Conservation (phyloP, 2,329 filamentous ascomycete species). For the Aspergillus puulaauensis region DNA sequence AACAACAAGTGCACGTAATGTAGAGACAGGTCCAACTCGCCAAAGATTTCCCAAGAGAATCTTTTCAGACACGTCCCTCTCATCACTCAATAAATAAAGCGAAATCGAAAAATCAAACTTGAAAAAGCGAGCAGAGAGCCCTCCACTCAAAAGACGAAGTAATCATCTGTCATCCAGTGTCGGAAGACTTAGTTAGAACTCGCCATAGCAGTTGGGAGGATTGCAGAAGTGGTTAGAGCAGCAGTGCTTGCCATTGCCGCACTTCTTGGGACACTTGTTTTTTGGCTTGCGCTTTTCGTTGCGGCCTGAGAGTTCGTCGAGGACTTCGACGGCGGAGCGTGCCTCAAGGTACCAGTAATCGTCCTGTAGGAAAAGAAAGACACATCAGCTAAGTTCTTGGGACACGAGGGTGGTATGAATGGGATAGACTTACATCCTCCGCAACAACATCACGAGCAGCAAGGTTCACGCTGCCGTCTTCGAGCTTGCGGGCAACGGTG, state of each 20-base stretch:
- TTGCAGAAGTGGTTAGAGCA: not conserved
- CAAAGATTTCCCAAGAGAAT: too few relatives aligned
- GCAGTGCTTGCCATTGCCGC: not conserved
- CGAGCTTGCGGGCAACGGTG: not conserved
- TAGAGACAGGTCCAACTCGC: too few relatives aligned
- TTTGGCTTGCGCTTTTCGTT: not conserved
- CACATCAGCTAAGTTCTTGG: not conserved
- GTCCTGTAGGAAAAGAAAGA: not conserved
- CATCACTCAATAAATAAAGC: too few relatives aligned
- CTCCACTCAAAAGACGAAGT: too few relatives aligned
- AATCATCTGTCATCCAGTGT: too few relatives aligned
- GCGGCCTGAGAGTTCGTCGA: not conserved
- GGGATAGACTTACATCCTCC: not conserved
- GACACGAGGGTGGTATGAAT: not conserved
- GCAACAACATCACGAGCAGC: not conserved
- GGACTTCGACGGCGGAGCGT: not conserved
- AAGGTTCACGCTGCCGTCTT: not conserved
- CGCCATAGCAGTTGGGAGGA: not conserved
- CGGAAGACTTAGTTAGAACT: not conserved
- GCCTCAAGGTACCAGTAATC: not conserved
- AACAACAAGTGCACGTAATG: not conserved
- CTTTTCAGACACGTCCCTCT: too few relatives aligned
- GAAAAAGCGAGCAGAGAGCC: too few relatives aligned
- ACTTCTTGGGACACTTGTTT: not conserved
- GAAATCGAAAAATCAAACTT: too few relatives aligned